Base-by-base conservation (phyloP, 2,329 filamentous ascomycete genomes). In the Colletotrichum australisinense region DNA sequence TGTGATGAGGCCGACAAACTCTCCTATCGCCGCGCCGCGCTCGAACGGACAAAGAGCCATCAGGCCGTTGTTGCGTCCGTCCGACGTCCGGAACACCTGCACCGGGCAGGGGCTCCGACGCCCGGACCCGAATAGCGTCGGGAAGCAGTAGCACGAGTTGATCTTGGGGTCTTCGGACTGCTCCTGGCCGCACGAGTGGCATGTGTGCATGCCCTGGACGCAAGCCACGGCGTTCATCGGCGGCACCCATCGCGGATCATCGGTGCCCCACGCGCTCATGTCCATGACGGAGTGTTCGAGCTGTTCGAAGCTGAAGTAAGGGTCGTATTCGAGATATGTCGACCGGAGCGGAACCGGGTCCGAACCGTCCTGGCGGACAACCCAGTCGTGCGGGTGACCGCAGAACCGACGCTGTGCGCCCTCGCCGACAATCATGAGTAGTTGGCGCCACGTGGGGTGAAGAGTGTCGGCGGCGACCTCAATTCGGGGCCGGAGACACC, bases 1-100 rank as follows among this genome's bases (percentile, higher is more conserved):
- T 1, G 88, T 90, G 38, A 90, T 82, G 30, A 88, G 78, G 3
- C 89, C 89, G 5, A 89, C 84, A 69, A 90, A 89, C 77, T 90
- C 88, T 2, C 87, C 88, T 19, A 90, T 83, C 0, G 87, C 87
- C 1, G 82, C 80, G 12, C 89, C 88, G 38, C 86, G 82, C 57
- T 89, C 87, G 67, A 90, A 88, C 4, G 85, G 79, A 76, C 82
- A 79, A 73, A 84, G 79, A 1, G 86, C 86, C 42, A 85, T 69
- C 1, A 90, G 81, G 0, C 88, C 88, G 67, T 90, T 90, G 76
- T 89, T 89, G 64, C 86, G 87, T 5, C 87, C 88, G 64, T 86
- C 85, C 0, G 83, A 77, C 0, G 88, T 90, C 22, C 85, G 84
- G 76, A 87, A 88, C 11, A 90, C 81, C 74, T 90, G 88, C 1